Base-by-base conservation (phyloP, 164 flowering plant genomes). In the Echeveria elegans region DNA sequence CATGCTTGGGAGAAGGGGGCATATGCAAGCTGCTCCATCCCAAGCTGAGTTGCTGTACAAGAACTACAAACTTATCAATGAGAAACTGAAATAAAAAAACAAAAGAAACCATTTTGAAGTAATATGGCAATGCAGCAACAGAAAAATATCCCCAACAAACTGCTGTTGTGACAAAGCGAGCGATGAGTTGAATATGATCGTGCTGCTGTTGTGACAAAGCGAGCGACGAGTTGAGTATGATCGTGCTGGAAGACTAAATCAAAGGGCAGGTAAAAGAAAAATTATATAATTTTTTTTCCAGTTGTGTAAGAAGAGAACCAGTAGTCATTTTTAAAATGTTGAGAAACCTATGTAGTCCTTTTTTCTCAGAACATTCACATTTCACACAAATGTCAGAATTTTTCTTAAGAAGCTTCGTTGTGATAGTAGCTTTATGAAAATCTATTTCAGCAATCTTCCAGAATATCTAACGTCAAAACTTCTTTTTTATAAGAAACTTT, bases 261-360 rank as follows among this genome's bases (percentile, higher is more conserved):
- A 88, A 89, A 75, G 96, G 98, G 7, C 87, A 94, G 93, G 98
- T 88, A n/a, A n/a, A n/a, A n/a, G n/a, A n/a, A 72, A 70, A 28
- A 4, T 64, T 80, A 9, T 34, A 34, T 3, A 7, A 3, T n/a
- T n/a, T 34, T 34, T 7, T 34, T 34, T 34, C 5, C 5, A 34
- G 37, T 34, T 3, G 7, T 7, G 37, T 7, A 34, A 34, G 37
- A 34, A 3, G 7, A 34, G 37, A 34, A 3, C 37, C 7, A 3
- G 7, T 34, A 7, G 37, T 7, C 37, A 3, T 3, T 34, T 34
- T 34, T 34, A n/a, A n/a, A n/a, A n/a, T n/a, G n/a, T n/a, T n/a
- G n/a, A n/a, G n/a, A n/a, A n/a, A n/a, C n/a, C n/a, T n/a, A n/a
- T n/a, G n/a, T n/a, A n/a, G n/a, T n/a, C n/a, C n/a, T n/a, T n/a